phyloP scores from a whole-genome alignment of 345 rosid species.

The Firmiana major region DNA sequence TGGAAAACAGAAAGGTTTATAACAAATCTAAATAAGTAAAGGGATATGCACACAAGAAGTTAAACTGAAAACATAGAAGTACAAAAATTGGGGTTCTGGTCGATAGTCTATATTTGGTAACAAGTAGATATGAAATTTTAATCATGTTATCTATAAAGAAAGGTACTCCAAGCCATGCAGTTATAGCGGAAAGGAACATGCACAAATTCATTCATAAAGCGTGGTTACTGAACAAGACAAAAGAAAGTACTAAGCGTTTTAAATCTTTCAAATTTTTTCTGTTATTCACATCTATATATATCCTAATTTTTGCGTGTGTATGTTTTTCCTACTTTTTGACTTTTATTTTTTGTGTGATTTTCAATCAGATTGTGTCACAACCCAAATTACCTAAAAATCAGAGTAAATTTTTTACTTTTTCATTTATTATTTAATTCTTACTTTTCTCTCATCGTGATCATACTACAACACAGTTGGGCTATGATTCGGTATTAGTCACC shows the following conservation, averaged over 20 bases:
- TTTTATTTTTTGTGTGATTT: neutral
- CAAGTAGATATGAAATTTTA: neutral
- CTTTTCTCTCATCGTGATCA: too few relatives aligned
- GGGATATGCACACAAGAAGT: neutral
- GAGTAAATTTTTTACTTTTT: too few relatives aligned
- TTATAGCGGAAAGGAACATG: neutral
- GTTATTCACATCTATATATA: neutral
- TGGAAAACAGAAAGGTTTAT: neutral
- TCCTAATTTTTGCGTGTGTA: too few relatives aligned
- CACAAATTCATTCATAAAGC: conserved; percentile 19
- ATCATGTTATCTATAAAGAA: neutral
- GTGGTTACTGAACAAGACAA: conserved; percentile 17
- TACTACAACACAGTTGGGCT: too few relatives aligned
- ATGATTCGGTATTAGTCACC: too few relatives aligned
- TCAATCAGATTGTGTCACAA: too few relatives aligned
- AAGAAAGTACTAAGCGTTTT: neutral
- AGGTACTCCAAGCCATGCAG: conserved; percentile 14
- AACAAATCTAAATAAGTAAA: neutral
- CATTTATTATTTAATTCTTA: too few relatives aligned
- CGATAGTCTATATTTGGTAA: conserved; percentile 12
- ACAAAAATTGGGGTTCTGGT: neutral
- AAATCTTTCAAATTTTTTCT: neutral
- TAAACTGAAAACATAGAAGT: neutral
- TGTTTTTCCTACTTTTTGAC: neutral
- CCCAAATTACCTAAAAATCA: too few relatives aligned